Evolutionary conservation across 2,329 filamentous ascomycete species (phyloP), one percentile per base, ranked within the genome.

Genomic region (Stagonosporopsis chrysanthemi): DNA sequence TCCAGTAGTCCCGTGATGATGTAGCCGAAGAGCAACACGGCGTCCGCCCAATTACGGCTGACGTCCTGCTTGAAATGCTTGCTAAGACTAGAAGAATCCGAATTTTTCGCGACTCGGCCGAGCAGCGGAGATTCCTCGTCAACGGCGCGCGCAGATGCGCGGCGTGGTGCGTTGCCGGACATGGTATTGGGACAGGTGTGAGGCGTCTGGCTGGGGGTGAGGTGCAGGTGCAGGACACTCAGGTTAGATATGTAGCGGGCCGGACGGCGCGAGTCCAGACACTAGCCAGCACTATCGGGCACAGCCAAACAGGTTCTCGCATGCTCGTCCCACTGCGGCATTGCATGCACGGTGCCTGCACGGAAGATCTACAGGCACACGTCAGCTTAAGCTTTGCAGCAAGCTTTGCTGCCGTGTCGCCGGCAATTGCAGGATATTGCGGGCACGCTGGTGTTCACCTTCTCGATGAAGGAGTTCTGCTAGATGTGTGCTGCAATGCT

Each of bases 1-100:
- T 94, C 90, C 7, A 92, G 82, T 11, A 94, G 79, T 4, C 90
- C 90, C 0, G 90, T 93, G 70, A 92, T 88, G 62, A 90, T 78
- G 72, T 92, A 93, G 76, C 89, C 91, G 26, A 86, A 78, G 4
- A 94, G 79, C 36, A 94, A 81, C 19, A 91, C 79, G 1, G 90
- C 61, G 68, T 94, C 90, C 14, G 87, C 85, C 82, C 86, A 84
- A 41, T 84, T 80, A 26, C 86, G 85, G 57, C 79, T 81, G 52
- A 91, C 79, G 52, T 89, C 80, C n/a, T 64, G 67, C 2, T 62
- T 70, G 60, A 81, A 68, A 61, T 81, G 75, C 47, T 62, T 64
- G 46, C 60, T 61, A 39, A 76, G 51, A 22, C 55, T 62, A 2
- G 51, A 49, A 4, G 31, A 19, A 24, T 55, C 69, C 66, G 70